Evolutionary conservation across 805 yeast species (phyloP).

Genomic region (Huiozyma naganishii): DNA sequence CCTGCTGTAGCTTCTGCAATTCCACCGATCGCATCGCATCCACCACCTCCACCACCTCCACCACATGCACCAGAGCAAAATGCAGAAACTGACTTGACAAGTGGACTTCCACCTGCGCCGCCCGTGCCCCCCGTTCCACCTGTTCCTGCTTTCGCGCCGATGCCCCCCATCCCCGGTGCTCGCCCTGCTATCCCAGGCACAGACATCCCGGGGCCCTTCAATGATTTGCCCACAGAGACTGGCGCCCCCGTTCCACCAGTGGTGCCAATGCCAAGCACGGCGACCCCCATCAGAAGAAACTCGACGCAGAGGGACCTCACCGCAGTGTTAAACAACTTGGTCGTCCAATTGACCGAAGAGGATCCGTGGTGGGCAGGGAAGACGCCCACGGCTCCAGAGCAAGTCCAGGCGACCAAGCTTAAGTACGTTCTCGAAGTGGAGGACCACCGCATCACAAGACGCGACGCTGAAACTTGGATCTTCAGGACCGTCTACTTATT

Average conservation of each 20-base stretch:
- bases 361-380: constrained; percentile 57
- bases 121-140: constrained; percentile 1
- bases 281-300: background rate
- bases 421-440: constrained; percentile 52
- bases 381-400: constrained; percentile 41
- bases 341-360: constrained; percentile 22
- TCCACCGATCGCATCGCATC: constrained; percentile 7
- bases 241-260: constrained; percentile 6
- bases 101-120: constrained; percentile 6
- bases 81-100: too few relatives aligned
- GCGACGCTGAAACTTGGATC: constrained; percentile 39
- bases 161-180: constrained; percentile 5
- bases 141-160: background rate
- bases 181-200: constrained; percentile 4
- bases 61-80: background rate
- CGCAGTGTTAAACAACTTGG: constrained; percentile 7
- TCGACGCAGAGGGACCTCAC: constrained; percentile 6
- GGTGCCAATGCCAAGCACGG: background rate
- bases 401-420: constrained; percentile 6
- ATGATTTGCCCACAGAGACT: constrained; percentile 6
- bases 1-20: background rate
- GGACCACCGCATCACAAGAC: constrained; percentile 39
- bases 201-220: constrained; percentile 5
- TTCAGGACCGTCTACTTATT: constrained; percentile 61
- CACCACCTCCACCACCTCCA: constrained; percentile 8